phyloP scores from a whole-genome alignment of 75 land plant species.

The Chamaecyparis obtusa region DNA sequence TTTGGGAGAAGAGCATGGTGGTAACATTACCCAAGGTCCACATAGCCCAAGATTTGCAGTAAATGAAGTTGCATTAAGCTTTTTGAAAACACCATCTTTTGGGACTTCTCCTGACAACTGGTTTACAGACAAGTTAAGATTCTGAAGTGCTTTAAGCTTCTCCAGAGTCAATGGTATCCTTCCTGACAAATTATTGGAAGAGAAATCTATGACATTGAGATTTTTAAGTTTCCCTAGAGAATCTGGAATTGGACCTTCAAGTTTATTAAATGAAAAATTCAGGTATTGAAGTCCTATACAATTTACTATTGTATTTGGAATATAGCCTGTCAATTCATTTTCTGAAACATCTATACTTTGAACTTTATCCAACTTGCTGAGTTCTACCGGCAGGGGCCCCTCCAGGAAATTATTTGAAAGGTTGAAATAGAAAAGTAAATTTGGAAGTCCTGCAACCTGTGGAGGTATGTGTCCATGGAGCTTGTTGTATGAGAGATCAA shows the following conservation, averaged over 20 bases:
- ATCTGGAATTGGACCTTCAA: slow-evolving; percentile 24
- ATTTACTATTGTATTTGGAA: slow-evolving; percentile 7
- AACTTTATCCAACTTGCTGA: no score
- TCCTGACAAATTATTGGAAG: slow-evolving; percentile 30
- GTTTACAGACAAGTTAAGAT: neutral
- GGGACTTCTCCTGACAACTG: no score
- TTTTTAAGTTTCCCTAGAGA: slow-evolving; percentile 25
- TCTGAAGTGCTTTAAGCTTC: slow-evolving; percentile 12
- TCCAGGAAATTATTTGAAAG: slow-evolving; percentile 14
- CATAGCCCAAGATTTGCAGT: neutral
- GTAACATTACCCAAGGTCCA: neutral
- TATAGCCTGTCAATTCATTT: slow-evolving; percentile 16
- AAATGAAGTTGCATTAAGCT: neutral
- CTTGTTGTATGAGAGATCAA: slow-evolving; percentile 2
- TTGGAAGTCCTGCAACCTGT: neutral
- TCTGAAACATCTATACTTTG: slow-evolving; percentile 7
- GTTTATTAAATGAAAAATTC: slow-evolving; percentile 28
- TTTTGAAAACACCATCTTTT: slow-evolving; percentile 9
- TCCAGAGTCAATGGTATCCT: slow-evolving; percentile 28
- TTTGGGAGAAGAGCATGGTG: neutral
- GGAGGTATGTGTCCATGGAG: neutral
- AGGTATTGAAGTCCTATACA: slow-evolving; percentile 17
- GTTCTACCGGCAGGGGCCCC: no score
- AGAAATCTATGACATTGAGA: slow-evolving; percentile 26
- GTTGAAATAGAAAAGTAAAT: slow-evolving; percentile 1